A percentile compares a stretch with the other conserved stretches of the same genome.
These are phyloP conservation scores for Lathyrus aphaca DNA, from an alignment of 306 rosid species.

Conservation along the genomic window DNA sequence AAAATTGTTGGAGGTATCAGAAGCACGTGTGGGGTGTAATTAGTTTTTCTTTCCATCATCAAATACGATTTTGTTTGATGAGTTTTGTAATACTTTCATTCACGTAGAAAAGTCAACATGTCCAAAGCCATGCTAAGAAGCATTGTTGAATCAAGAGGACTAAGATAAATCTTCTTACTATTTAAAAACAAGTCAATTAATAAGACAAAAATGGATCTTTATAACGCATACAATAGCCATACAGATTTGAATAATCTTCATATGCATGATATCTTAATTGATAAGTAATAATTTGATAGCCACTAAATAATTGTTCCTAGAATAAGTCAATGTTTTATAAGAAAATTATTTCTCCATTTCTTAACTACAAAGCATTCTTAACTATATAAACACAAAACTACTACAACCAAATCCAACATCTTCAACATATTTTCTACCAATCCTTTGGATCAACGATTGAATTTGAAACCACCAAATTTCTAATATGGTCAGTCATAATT, in stretches of 20 bases:
- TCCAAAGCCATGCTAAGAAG: too few relatives aligned
- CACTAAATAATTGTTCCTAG: neutral
- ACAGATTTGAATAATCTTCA: conserved; percentile 22
- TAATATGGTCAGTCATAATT: conserved; percentile 46
- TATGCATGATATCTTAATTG: neutral
- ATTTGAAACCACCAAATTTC: conserved; percentile 2
- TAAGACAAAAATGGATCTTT: neutral
- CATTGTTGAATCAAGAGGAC: conserved; percentile 3
- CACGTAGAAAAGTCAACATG: too few relatives aligned
- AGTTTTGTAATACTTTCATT: too few relatives aligned
- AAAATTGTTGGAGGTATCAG: too few relatives aligned
- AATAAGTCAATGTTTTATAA: neutral
- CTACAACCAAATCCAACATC: neutral
- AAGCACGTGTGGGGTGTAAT: too few relatives aligned
- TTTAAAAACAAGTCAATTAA: neutral
- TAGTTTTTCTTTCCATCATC: too few relatives aligned
- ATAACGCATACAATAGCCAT: neutral
- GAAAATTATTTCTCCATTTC: neutral
- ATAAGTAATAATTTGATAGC: neutral
- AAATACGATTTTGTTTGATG: too few relatives aligned
- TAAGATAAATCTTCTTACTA: conserved; percentile 12
- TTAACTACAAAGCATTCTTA: conserved; percentile 41
- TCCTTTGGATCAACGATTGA: conserved; percentile 19
- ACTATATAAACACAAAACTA: conserved; percentile 34
- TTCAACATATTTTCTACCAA: conserved; percentile 10